phyloP scores from a whole-genome alignment of 768 basidiomycete genomes.

The Mycena olivaceomarginata region DNA sequence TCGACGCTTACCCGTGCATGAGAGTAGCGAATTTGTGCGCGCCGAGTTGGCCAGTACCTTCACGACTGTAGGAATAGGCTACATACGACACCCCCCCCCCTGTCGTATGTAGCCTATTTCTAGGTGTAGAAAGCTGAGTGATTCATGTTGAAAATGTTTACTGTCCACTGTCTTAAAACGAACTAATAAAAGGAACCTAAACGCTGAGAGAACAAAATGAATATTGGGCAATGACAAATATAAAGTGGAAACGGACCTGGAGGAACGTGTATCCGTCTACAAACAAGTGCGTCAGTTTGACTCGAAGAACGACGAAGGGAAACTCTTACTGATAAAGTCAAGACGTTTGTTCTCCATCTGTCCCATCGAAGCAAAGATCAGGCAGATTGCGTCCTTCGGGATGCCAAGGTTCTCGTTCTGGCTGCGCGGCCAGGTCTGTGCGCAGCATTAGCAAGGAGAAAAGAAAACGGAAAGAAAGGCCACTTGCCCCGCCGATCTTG shows the following conservation, averaged over 20 bases:
- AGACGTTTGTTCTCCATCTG: conserved; percentile 66
- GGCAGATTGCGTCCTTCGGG: conserved; percentile 66
- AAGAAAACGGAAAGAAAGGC: neutral
- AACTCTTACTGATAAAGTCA: conserved; percentile 76
- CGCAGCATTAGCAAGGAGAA: conserved; percentile 45
- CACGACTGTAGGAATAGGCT: too few species aligned
- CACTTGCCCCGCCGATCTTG: conserved; percentile 64
- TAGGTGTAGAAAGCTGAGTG: too few species aligned
- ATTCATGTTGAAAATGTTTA: too few species aligned
- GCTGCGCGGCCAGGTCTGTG: conserved; percentile 81
- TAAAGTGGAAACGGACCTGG: conserved; percentile 39
- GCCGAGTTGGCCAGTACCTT: too few species aligned
- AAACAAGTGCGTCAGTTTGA: neutral
- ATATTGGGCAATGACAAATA: neutral
- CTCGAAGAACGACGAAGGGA: conserved; percentile 6
- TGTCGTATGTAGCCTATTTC: too few species aligned
- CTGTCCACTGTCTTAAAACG: too few species aligned
- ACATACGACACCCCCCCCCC: too few species aligned
- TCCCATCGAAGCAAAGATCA: conserved; percentile 73
- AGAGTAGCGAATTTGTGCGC: too few species aligned
- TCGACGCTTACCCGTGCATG: too few species aligned
- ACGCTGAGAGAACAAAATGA: conserved; percentile 55
- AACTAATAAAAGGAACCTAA: conserved; percentile 48
- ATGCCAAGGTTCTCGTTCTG: conserved; percentile 76
- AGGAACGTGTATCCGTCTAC: conserved; percentile 74